Evolutionary conservation across 305 asterid species (phyloP), one percentile per base, ranked within the genome.

Genomic region (Fraxinus latifolia): DNA sequence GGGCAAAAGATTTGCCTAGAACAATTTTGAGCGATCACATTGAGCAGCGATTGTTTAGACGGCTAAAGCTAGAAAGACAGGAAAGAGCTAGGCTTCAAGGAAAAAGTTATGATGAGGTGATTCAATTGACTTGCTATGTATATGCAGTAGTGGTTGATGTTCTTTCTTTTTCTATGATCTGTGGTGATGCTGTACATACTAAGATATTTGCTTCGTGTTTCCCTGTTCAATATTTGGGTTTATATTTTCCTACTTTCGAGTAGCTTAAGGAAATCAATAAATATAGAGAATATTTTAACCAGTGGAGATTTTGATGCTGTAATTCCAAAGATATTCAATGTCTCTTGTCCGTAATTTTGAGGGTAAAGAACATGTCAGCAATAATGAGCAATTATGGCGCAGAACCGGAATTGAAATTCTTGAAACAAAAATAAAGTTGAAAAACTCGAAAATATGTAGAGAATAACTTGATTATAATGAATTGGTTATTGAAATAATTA

Each of bases 1-100:
- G 97, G 87, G 98, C 97, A 79, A 90, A 92, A 88, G 99, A 94
- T 86, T 90, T 94, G 77, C 98, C 99, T 53, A 88, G 92, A 89
- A 94, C 98, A 47, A 87, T 89, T 84, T 93, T 96, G 79, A 96
- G 99, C 8, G 98, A 94, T 90, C 97, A 92, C 85, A 91, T 95
- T 87, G 99, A 96, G 90, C 88, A 87, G 81, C 91, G 98, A 42
- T 85, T 96, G 78, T 89, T 90, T 83, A 80, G 78, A 81, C 89
- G 94, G 85, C 87, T 95, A 88, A 92, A 90, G 90, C 93, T 88
- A 68, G 99, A 95, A 87, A 90, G 97, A 88, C 92, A 83, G 79
- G 95, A 95, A 70, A 91, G 99, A 82, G 97, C 99, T 82, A 90
- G 90, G 86, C 70, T 71, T 82, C 97, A 91, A 79, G 98, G 97